Percentiles rank a stretch among this genome's conserved stretches.
phyloP scores from a whole-genome alignment of 2,329 filamentous ascomycete genomes.

The Sporothrix euskadiensis region DNA sequence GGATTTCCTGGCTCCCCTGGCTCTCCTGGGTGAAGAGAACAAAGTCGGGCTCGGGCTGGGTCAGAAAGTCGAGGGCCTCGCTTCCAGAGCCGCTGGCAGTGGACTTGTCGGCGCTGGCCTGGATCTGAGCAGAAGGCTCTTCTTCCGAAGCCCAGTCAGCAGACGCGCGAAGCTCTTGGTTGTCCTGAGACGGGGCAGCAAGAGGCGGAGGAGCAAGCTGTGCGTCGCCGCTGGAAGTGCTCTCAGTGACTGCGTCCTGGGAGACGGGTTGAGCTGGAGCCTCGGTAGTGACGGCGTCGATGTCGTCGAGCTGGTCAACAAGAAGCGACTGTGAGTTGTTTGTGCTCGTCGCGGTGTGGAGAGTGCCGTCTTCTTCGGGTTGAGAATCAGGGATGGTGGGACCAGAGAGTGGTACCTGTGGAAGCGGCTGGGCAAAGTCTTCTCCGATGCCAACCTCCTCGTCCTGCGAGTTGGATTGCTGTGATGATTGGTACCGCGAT shows the following conservation, averaged over 20 bases:
- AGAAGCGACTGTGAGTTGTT: background rate
- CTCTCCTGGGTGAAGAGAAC: slow-evolving; percentile 17
- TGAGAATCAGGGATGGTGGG: slow-evolving; percentile 31
- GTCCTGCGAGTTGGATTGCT: slow-evolving; percentile 10
- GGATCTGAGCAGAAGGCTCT: background rate
- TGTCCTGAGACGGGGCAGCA: background rate
- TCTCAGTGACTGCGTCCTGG: background rate
- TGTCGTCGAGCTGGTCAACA: background rate
- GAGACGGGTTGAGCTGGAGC: background rate
- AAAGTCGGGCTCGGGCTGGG: slow-evolving; percentile 29
- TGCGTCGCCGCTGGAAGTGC: slow-evolving; percentile 1
- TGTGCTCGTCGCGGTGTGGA: background rate
- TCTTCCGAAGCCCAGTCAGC: slow-evolving; percentile 23
- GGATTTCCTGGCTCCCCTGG: background rate
- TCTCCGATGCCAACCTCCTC: background rate
- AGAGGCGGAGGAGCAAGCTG: background rate
- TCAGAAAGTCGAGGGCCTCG: slow-evolving; percentile 26
- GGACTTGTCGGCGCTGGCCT: background rate
- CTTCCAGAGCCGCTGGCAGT: background rate
- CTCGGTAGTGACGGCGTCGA: background rate
- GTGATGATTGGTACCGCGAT: background rate
- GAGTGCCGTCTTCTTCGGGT: background rate
- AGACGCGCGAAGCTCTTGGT: slow-evolving; percentile 21
- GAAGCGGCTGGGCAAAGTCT: background rate
- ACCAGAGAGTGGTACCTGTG: background rate